Evolutionary conservation across 208 protist genomes (phyloP).

Genomic region (Lotmaria passim): DNA sequence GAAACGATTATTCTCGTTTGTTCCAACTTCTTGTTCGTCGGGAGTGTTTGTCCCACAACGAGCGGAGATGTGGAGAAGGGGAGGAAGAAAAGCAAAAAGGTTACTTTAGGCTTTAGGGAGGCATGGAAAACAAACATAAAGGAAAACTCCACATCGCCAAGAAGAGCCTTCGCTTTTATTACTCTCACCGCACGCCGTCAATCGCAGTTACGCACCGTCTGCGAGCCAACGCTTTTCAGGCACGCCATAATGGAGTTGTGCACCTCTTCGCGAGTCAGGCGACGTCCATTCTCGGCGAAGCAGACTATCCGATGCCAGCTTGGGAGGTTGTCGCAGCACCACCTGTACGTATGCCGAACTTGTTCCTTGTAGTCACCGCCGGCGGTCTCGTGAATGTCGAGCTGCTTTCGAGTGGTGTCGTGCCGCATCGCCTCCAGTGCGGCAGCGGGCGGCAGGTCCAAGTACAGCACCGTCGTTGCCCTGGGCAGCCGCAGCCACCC

Average conservation of each 20-base stretch:
- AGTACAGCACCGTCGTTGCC: conserved; percentile 78
- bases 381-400: conserved; percentile 93
- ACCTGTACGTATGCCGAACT: conserved; percentile 76
- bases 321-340: conserved; percentile 75
- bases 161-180: no score
- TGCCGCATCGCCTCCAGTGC: conserved; percentile 76
- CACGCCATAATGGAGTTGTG: conserved; percentile 28
- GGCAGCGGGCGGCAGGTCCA: conserved; percentile 77
- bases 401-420: conserved; percentile 66
- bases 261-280: conserved; percentile 55
- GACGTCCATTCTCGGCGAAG: conserved; percentile 40
- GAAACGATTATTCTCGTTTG: no score
- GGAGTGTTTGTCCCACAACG: no score
- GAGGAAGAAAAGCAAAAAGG: no score
- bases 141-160: no score
- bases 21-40: no score
- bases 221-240: background rate
- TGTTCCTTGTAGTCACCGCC: conserved; percentile 76
- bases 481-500: conserved; percentile 76
- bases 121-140: no score
- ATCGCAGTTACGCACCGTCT: conserved; percentile 48
- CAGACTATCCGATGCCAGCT: conserved; percentile 71
- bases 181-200: background rate
- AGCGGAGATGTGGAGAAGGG: no score
- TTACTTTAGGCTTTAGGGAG: no score